phyloP scores from a whole-genome alignment of 2,329 filamentous ascomycete species.

The Talaromyces albobiverticillius region DNA sequence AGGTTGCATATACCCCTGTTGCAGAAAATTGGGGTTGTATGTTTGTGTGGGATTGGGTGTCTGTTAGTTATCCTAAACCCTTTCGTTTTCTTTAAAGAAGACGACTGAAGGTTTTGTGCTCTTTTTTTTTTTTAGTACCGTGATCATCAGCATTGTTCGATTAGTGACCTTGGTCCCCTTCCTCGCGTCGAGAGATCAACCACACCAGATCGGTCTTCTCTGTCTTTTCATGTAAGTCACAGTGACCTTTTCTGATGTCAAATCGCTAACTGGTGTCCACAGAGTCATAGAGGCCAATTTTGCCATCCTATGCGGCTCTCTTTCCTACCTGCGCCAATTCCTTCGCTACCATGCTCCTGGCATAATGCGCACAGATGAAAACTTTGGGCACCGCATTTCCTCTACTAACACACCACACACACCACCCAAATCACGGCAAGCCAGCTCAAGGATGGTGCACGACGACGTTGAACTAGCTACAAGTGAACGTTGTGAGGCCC shows the following conservation, averaged over 20 bases:
- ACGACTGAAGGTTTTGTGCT: too few species aligned
- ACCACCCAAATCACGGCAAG: too few species aligned
- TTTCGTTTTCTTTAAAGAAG: too few species aligned
- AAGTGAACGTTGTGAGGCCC: too few species aligned
- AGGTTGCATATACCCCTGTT: slow-evolving; percentile 14
- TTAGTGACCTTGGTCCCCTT: slow-evolving; percentile 21
- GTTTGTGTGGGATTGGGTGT: neutral
- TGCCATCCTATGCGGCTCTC: slow-evolving; percentile 23
- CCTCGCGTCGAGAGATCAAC: slow-evolving; percentile 18
- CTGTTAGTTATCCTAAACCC: neutral
- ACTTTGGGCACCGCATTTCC: too few species aligned
- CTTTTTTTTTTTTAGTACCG: slow-evolving; percentile 14
- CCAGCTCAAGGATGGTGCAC: too few species aligned
- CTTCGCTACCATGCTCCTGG: slow-evolving; percentile 20
- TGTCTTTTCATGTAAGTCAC: slow-evolving; percentile 16
- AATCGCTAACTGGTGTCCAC: neutral
- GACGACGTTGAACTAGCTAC: too few species aligned
- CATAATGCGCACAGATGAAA: slow-evolving; percentile 13
- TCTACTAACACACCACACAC: too few species aligned
- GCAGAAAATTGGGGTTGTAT: slow-evolving; percentile 18
- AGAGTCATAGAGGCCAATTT: slow-evolving; percentile 26
- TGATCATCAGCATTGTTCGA: slow-evolving; percentile 22
- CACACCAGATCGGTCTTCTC: slow-evolving; percentile 18
- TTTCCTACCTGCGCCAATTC: slow-evolving; percentile 24
- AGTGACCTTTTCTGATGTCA: neutral